Conservation (phyloP, 306 rosid genomes). For the Dryas drummondii region DNA sequence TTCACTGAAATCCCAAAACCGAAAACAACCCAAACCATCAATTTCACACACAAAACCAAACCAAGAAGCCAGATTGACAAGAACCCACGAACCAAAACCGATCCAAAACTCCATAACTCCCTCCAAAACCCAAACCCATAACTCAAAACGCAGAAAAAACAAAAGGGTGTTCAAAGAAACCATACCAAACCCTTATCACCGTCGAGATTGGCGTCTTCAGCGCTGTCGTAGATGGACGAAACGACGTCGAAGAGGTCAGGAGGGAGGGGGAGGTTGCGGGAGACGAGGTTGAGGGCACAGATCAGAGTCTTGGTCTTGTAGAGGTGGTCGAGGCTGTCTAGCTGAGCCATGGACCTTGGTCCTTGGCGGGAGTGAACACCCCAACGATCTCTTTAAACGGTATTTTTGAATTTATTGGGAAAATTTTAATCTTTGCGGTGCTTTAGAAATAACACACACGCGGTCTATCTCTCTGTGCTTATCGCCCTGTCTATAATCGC, state of each 20-base stretch:
- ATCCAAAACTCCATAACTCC: slow-evolving; percentile 17
- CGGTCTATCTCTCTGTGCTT: too few species aligned
- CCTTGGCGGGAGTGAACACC: slow-evolving; percentile 71
- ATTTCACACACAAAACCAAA: background rate
- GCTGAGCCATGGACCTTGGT: slow-evolving; percentile 57
- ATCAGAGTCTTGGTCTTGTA: slow-evolving; percentile 68
- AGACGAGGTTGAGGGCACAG: slow-evolving; percentile 83
- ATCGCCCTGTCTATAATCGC: too few species aligned
- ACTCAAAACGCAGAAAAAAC: background rate
- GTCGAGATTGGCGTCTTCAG: background rate
- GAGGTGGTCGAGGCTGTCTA: slow-evolving; percentile 47
- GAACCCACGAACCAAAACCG: slow-evolving; percentile 25
- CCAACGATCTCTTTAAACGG: slow-evolving; percentile 44
- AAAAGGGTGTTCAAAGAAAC: background rate
- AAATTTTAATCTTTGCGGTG: slow-evolving; percentile 24
- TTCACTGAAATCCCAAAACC: background rate
- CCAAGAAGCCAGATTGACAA: slow-evolving; percentile 23
- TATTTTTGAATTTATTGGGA: slow-evolving; percentile 31
- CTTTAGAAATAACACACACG: slow-evolving; percentile 11
- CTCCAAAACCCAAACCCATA: slow-evolving; percentile 7
- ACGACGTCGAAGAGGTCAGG: slow-evolving; percentile 71
- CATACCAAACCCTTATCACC: slow-evolving; percentile 30
- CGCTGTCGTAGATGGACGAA: slow-evolving; percentile 54
- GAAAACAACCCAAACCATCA: slow-evolving; percentile 5
- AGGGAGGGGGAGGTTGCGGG: slow-evolving; percentile 91